phyloP scores from a whole-genome alignment of 495 filamentous ascomycete genomes.

The Penicillium simplicissimum region DNA sequence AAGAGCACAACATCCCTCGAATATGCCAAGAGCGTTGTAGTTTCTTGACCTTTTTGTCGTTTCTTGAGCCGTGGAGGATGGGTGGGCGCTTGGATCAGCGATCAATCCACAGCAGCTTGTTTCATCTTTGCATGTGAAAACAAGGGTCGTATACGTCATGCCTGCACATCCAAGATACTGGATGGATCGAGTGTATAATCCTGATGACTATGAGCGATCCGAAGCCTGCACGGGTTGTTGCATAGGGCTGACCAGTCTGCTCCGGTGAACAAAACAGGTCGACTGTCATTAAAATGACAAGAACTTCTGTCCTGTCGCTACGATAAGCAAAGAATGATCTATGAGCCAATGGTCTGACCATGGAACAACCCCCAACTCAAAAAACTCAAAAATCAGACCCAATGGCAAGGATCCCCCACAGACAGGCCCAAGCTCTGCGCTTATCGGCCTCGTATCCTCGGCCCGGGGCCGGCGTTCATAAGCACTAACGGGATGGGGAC shows the following conservation, averaged over 20 bases:
- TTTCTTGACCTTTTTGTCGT: too few relatives aligned
- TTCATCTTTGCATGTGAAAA: neutral
- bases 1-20: neutral
- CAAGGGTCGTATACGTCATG: neutral
- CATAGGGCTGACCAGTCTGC: neutral
- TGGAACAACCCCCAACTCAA: neutral
- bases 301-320: neutral
- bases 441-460: neutral
- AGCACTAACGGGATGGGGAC: neutral
- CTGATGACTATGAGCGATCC: neutral
- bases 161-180: neutral
- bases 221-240: neutral
- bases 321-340: neutral
- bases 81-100: neutral
- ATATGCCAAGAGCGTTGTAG: neutral
- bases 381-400: neutral
- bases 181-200: neutral
- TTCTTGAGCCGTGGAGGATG: neutral
- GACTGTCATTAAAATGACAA: neutral
- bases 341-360: neutral
- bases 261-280: neutral
- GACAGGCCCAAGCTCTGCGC: neutral
- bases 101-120: neutral
- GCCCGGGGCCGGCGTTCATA: slow-evolving; percentile 1
- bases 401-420: neutral